These are phyloP conservation scores for Kandelia obovata DNA, from an alignment of 345 rosid species.

Conservation along the genomic window DNA sequence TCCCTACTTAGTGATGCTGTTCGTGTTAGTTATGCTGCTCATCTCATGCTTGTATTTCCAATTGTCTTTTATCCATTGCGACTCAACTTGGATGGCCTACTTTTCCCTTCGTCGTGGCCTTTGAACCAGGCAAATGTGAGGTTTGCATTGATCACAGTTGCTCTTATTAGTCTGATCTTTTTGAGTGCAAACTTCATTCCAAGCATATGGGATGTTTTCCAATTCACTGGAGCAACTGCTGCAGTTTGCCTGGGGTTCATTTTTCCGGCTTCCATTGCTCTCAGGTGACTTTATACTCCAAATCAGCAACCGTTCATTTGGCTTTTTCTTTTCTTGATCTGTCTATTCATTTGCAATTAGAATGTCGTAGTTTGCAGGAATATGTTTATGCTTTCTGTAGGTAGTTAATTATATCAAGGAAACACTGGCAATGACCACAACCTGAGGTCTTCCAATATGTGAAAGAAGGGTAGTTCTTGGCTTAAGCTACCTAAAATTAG, in stretches of 20 bases:
- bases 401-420: background rate
- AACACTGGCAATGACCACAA: no score
- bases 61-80: constrained; percentile 76
- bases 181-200: constrained; percentile 86
- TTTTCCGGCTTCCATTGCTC: constrained; percentile 80
- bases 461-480: no score
- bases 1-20: constrained; percentile 66
- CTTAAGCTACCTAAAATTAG: background rate
- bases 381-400: background rate
- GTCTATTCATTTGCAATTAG: background rate
- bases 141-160: constrained; percentile 59
- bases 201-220: constrained; percentile 97
- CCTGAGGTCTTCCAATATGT: background rate
- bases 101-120: constrained; percentile 66
- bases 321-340: background rate
- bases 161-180: constrained; percentile 57
- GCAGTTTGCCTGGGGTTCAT: constrained; percentile 93
- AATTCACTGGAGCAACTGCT: constrained; percentile 92
- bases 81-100: constrained; percentile 78
- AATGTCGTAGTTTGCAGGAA: background rate
- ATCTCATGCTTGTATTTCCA: constrained; percentile 94
- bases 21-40: constrained; percentile 81
- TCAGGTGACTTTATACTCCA: constrained; percentile 47
- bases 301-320: background rate
- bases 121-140: constrained; percentile 55